Evolutionary conservation across 345 rosid species (phyloP).

Genomic region (Salix caprea): DNA sequence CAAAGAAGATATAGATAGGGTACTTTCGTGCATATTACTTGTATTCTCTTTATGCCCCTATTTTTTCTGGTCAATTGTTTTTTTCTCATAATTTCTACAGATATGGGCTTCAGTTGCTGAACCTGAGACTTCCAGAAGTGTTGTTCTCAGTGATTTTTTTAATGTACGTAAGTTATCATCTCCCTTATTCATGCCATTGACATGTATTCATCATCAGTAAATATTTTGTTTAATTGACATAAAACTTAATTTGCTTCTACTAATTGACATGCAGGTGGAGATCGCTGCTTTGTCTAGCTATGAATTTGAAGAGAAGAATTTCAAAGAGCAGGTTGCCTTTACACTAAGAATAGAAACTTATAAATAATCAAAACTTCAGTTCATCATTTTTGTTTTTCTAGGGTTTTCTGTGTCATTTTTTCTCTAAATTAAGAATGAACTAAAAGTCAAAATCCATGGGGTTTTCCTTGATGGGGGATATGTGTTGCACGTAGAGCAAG

Average conservation of each 20-base stretch:
- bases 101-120: conserved; percentile 32
- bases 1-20: no score
- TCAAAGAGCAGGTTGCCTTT: conserved; percentile 30
- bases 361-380: neutral
- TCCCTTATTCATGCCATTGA: neutral
- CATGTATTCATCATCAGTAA: neutral
- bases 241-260: neutral
- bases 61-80: neutral
- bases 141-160: conserved; percentile 31
- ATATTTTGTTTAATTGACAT: neutral
- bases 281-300: conserved; percentile 33
- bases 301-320: conserved; percentile 34
- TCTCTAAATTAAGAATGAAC: neutral
- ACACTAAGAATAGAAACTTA: neutral
- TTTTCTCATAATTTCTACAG: conserved; percentile 8
- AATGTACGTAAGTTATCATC: conserved; percentile 18
- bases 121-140: conserved; percentile 17
- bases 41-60: no score
- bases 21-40: no score
- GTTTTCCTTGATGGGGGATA: neutral
- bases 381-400: neutral
- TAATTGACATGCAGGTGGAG: conserved; percentile 25
- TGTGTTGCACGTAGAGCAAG: neutral
- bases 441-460: neutral
- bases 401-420: neutral